Evolutionary conservation across 2,329 filamentous ascomycete species (phyloP).

Genomic region (Microdochium nivale): DNA sequence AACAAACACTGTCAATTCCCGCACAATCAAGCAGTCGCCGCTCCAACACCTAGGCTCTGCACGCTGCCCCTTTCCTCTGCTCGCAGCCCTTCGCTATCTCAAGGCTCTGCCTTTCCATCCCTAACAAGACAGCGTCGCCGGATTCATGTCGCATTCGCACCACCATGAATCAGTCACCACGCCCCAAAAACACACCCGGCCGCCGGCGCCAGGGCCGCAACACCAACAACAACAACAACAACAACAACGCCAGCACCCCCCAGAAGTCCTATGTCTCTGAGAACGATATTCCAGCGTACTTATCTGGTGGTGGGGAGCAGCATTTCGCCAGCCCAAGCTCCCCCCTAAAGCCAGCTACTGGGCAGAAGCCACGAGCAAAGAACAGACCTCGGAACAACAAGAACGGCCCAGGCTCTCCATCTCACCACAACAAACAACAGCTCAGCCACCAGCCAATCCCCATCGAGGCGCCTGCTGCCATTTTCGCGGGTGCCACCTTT

Average conservation of each 20-base stretch:
- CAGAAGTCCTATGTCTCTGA: conserved; percentile 53
- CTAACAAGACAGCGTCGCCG: conserved; percentile 2
- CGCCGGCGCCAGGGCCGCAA: conserved; percentile 31
- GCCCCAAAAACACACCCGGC: conserved; percentile 25
- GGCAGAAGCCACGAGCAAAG: conserved; percentile 19
- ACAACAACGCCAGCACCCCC: conserved; percentile 19
- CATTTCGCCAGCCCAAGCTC: conserved; percentile 27
- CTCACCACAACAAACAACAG: conserved; percentile 27
- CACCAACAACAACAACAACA: conserved; percentile 6
- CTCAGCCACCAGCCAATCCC: conserved; percentile 37
- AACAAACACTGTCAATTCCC: background rate
- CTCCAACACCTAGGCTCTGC: background rate
- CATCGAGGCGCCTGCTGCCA: conserved; percentile 40
- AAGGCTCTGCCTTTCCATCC: background rate
- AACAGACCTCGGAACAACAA: conserved; percentile 18
- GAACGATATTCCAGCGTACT: conserved; percentile 35
- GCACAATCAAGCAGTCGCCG: background rate
- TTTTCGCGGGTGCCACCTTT: conserved; percentile 90
- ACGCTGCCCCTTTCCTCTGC: background rate
- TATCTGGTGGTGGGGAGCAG: conserved; percentile 10
- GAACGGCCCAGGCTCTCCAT: conserved; percentile 30
- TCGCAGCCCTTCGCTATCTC: background rate
- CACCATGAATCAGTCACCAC: conserved; percentile 25
- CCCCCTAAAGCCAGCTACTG: conserved; percentile 32
- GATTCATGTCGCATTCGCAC: conserved; percentile 13